phyloP scores from a whole-genome alignment of 1,284 basidiomycete species.

The Ceratobasidium sp. region DNA sequence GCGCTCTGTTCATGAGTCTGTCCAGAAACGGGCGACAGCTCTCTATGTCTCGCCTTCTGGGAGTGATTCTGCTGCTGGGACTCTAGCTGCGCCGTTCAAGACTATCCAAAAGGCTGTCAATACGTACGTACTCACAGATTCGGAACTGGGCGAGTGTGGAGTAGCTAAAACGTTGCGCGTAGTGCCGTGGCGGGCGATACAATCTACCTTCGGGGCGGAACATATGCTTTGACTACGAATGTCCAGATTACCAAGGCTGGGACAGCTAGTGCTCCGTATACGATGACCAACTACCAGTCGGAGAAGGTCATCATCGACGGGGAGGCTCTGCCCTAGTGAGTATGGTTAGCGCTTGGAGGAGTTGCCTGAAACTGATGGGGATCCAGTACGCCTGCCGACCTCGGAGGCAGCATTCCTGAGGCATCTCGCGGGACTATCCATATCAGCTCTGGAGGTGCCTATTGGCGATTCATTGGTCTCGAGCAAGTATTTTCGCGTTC shows the following conservation, averaged over 20 bases:
- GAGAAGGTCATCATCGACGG: constrained; percentile 49
- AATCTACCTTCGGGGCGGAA: constrained; percentile 48
- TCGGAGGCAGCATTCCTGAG: constrained; percentile 45
- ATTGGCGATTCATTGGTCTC: constrained; percentile 48
- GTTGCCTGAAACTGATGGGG: background rate
- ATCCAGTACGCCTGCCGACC: constrained; percentile 46
- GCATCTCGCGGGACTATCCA: constrained; percentile 46
- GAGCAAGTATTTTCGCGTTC: constrained; percentile 6
- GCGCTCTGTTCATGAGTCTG: constrained; percentile 16
- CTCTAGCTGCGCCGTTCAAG: constrained; percentile 45
- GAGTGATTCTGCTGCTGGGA: constrained; percentile 46
- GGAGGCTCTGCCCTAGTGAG: constrained; percentile 45
- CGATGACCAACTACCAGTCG: constrained; percentile 48
- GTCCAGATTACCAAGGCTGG: constrained; percentile 48
- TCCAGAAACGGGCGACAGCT: constrained; percentile 42
- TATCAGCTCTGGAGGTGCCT: constrained; percentile 31
- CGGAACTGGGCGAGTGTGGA: background rate
- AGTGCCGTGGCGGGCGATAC: constrained; percentile 48
- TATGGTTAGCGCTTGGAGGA: background rate
- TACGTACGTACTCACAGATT: constrained; percentile 19
- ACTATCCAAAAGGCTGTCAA: constrained; percentile 47
- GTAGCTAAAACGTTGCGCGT: background rate
- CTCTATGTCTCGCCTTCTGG: constrained; percentile 45
- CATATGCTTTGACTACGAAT: constrained; percentile 45
- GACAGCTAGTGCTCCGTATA: constrained; percentile 45